Conservation (phyloP, 2,329 filamentous ascomycete species). For the Ambrosiella cleistominuta region DNA sequence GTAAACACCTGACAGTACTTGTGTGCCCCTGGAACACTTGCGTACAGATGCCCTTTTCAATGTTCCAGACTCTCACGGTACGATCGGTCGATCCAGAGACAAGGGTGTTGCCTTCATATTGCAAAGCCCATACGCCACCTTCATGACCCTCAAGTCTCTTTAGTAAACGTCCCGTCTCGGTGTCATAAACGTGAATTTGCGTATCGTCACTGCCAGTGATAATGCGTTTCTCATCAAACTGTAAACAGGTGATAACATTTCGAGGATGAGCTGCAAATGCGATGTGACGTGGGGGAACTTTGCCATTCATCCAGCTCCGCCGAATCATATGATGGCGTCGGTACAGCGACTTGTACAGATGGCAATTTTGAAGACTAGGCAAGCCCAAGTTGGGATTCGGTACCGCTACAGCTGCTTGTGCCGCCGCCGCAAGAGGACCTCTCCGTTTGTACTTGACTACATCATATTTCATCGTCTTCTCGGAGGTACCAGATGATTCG, state of each 20-base stretch:
- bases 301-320: constrained; percentile 77
- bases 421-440: constrained; percentile 73
- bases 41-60: constrained; percentile 77
- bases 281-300: constrained; percentile 72
- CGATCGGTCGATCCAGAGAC: constrained; percentile 94
- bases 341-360: constrained; percentile 93
- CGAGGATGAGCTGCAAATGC: constrained; percentile 85
- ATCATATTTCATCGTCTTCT: not conserved
- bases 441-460: constrained; percentile 41
- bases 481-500: not conserved
- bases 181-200: constrained; percentile 95
- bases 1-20: constrained; percentile 86
- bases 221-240: constrained; percentile 97
- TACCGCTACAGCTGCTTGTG: constrained; percentile 64
- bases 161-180: constrained; percentile 73
- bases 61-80: constrained; percentile 98
- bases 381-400: constrained; percentile 69
- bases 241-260: constrained; percentile 92
- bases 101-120: constrained; percentile 87
- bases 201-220: constrained; percentile 95
- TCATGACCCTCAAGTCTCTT: constrained; percentile 83
- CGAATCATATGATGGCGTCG: constrained; percentile 82
- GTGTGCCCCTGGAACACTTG: constrained; percentile 97
- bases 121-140: constrained; percentile 90
- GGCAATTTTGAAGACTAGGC: constrained; percentile 60